Base-by-base conservation (phyloP, 75 land plant genomes). In the Selaginella tamariscina region DNA sequence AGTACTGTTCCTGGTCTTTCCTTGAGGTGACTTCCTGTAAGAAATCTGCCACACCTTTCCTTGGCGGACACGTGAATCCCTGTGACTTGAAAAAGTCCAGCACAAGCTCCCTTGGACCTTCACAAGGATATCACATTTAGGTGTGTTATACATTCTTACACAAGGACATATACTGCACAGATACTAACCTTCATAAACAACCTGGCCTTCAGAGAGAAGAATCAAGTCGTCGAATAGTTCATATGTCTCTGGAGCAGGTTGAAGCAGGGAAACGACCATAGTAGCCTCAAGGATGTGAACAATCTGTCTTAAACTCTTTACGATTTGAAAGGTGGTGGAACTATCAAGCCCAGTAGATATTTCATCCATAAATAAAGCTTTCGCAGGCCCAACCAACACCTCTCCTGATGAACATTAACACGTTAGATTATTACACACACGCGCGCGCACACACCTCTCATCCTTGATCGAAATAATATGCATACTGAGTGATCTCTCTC, bases 41-140 rank as follows among this genome's bases (percentile, higher is more conserved):
- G 62, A 23, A 59, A 59, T 59, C 62, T 23, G 62, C 62, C 8
- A 59, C 62, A 8, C 26, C 26, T 59, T 59, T 59, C 62, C 62
- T 59, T 59, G 23, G 24, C 2, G 62, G 62, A 59, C 62, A 59
- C 26, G 5, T 59, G 62, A 59, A 59, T 59, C 62, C 62, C 21
- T 23, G 24, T 5, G 26, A 23, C 18, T 8, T 23, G 26, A 59
- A 59, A n/a, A 59, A 59, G 8, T 59, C 62, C 8, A 59, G 26
- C 21, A 59, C 62, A 59, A 23, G 24, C 62, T 59, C 27, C 21
- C 62, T 2, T 23, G 62, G 62, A 23, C 62, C 62, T 9, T n/a
- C n/a, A n/a, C n/a, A n/a, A n/a, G n/a, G n/a, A n/a, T n/a, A n/a
- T n/a, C n/a, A n/a, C n/a, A n/a, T n/a, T n/a, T n/a, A n/a, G n/a